Percentiles rank a stretch among this genome's conserved stretches.
Conservation (phyloP, 208 protist species). For the Acanthamoeba sp. region DNA sequence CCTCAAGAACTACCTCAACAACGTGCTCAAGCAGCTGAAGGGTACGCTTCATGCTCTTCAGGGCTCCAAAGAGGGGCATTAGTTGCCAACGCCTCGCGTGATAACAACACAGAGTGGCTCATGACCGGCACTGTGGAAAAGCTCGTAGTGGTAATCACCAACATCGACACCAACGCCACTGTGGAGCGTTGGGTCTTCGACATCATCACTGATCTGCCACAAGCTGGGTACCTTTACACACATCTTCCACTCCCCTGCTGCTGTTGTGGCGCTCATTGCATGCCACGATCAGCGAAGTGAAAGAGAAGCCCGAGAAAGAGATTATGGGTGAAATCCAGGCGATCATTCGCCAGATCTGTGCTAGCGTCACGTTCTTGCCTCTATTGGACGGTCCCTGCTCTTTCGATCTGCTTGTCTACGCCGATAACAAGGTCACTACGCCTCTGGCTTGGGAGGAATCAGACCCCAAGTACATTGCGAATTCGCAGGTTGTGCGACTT, state of each 20-base stretch:
- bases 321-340: constrained; percentile 96
- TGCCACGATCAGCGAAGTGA: constrained; percentile 63
- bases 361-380: constrained; percentile 97
- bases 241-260: not conserved
- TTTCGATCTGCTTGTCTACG: constrained; percentile 97
- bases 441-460: constrained; percentile 96
- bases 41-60: constrained; percentile 76
- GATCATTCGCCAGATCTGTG: constrained; percentile 97
- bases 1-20: constrained; percentile 96
- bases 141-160: constrained; percentile 95
- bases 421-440: constrained; percentile 89
- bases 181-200: constrained; percentile 98
- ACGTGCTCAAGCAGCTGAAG: constrained; percentile 95
- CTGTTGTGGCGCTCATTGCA: not conserved
- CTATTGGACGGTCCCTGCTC: constrained; percentile 91
- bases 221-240: constrained; percentile 71
- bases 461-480: constrained; percentile 95
- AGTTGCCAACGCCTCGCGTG: not conserved
- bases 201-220: constrained; percentile 90
- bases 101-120: constrained; percentile 94
- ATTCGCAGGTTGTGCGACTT: constrained; percentile 94
- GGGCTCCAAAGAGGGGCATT: not conserved
- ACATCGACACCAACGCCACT: constrained; percentile 87
- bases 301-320: constrained; percentile 91
- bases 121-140: constrained; percentile 93